Evolutionary conservation across 371 early-diverging fungal species (phyloP).

Genomic region (Funneliformis caledonium): DNA sequence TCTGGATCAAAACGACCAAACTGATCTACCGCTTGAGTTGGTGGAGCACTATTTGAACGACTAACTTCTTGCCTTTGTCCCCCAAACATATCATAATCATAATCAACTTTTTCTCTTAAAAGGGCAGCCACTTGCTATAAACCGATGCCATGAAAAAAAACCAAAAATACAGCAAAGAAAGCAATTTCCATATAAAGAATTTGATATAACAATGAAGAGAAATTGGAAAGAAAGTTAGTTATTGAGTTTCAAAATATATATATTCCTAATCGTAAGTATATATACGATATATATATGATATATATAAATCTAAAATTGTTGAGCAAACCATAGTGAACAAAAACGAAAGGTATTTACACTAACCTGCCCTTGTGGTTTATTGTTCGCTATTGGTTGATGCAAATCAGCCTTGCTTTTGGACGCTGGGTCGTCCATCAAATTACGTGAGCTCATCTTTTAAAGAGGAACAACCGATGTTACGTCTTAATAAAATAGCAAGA

Average conservation of each 20-base stretch:
- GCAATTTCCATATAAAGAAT: background rate
- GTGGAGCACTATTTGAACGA: conserved; percentile 44
- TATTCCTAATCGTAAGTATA: background rate
- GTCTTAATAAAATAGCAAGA: background rate
- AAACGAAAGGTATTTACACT: background rate
- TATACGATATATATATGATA: background rate
- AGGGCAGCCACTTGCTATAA: conserved; percentile 35
- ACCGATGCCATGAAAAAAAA: background rate
- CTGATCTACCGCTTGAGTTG: conserved; percentile 40
- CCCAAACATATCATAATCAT: conserved; percentile 40
- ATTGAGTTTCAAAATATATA: background rate
- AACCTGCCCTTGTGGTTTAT: conserved; percentile 43
- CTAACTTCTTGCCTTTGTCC: conserved; percentile 37
- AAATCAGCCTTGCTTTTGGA: conserved; percentile 39
- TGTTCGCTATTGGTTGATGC: conserved; percentile 42
- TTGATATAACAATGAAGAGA: background rate
- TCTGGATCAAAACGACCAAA: conserved; percentile 37
- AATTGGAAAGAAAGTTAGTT: background rate
- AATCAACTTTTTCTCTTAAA: conserved; percentile 40
- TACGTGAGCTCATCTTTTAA: conserved; percentile 37
- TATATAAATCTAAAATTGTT: background rate
- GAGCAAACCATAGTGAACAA: background rate
- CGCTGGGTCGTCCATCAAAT: conserved; percentile 20
- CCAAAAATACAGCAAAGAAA: background rate
- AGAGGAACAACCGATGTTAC: background rate